Percentiles rank a stretch among this genome's conserved stretches.
Evolutionary conservation across 306 rosid species (phyloP).

Genomic region (Prunus padus): DNA sequence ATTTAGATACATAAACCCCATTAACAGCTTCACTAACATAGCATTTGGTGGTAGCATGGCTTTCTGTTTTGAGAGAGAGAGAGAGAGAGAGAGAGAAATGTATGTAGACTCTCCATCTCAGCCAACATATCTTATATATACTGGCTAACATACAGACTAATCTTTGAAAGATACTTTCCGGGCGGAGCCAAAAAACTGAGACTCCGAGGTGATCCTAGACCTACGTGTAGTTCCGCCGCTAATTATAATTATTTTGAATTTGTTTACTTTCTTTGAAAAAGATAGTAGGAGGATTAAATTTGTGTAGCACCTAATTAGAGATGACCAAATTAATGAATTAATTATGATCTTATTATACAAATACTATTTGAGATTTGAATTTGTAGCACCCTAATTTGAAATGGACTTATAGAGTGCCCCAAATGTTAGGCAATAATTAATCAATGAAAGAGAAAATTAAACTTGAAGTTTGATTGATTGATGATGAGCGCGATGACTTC

Average conservation of each 20-base stretch:
- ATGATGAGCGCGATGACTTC: neutral
- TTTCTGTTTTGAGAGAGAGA: neutral
- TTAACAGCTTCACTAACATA: neutral
- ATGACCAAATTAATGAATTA: too few relatives aligned
- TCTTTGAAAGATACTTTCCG: neutral
- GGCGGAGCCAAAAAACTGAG: too few relatives aligned
- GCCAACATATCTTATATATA: neutral
- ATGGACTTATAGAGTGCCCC: neutral
- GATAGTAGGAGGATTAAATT: neutral
- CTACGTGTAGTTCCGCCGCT: too few relatives aligned
- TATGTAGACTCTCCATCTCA: neutral
- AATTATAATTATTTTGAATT: neutral
- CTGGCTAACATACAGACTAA: neutral
- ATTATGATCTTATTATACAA: neutral
- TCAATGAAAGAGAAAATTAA: neutral
- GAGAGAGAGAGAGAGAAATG: constrained; percentile 1
- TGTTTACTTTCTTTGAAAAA: neutral
- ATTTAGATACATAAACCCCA: neutral
- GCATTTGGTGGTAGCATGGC: neutral
- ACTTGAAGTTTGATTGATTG: neutral
- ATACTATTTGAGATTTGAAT: too few relatives aligned
- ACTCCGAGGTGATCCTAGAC: too few relatives aligned
- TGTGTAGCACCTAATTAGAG: neutral
- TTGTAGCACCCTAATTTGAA: neutral
- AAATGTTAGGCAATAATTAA: neutral